A percentile compares a stretch with the other conserved stretches of the same genome.
phyloP scores from a whole-genome alignment of 768 basidiomycete genomes.

The Amyloporia xantha region DNA sequence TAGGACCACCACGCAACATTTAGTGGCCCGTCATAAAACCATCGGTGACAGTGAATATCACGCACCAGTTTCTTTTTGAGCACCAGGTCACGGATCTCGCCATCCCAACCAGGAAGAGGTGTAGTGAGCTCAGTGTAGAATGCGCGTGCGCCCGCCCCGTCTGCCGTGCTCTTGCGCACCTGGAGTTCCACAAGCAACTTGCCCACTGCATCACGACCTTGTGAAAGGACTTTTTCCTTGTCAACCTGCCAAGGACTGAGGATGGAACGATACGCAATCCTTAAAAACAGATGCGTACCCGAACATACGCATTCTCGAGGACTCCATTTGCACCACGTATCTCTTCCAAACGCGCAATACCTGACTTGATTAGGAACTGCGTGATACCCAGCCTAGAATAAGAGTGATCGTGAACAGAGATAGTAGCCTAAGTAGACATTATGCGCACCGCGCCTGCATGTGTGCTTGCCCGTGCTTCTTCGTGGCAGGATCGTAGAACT shows the following conservation, averaged over 20 bases:
- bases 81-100: constrained; percentile 71
- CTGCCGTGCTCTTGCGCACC: constrained; percentile 80
- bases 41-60: constrained; percentile 10
- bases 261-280: background rate
- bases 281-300: constrained; percentile 34
- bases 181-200: constrained; percentile 76
- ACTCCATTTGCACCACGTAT: constrained; percentile 48
- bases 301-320: constrained; percentile 63
- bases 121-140: constrained; percentile 79
- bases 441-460: constrained; percentile 76
- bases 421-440: background rate
- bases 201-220: constrained; percentile 62
- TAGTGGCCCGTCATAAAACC: background rate
- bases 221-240: constrained; percentile 54
- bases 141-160: constrained; percentile 69
- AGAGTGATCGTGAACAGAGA: background rate
- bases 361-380: constrained; percentile 65
- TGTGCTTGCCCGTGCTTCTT: constrained; percentile 86
- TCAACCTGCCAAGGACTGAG: constrained; percentile 47
- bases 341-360: constrained; percentile 66
- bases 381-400: constrained; percentile 79
- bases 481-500: constrained; percentile 76
- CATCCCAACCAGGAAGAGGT: constrained; percentile 65
- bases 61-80: constrained; percentile 71
- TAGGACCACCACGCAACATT: constrained; percentile 2